Percentiles rank a stretch among this genome's conserved stretches.
These are phyloP conservation scores for Phytophthora rubi DNA, from an alignment of 352 stramenopile species.

Conservation along the genomic window DNA sequence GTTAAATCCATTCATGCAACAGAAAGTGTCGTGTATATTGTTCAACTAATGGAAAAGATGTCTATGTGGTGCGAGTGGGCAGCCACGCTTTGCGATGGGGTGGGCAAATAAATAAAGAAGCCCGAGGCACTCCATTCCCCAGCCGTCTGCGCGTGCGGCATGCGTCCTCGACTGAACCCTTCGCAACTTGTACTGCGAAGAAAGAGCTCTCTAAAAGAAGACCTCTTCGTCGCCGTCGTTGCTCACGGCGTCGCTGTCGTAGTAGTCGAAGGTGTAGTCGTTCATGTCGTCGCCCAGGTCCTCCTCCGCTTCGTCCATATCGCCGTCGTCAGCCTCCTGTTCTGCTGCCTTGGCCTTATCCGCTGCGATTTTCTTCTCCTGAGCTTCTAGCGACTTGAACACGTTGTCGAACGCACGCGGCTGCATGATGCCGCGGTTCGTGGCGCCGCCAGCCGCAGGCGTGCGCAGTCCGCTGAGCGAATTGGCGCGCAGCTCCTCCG, in stretches of 20 bases:
- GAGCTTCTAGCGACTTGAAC: constrained; percentile 72
- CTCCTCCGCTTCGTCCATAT: constrained; percentile 71
- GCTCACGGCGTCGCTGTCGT: constrained; percentile 75
- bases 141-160: constrained; percentile 27
- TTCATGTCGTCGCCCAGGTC: constrained; percentile 81
- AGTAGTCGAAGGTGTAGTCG: constrained; percentile 86
- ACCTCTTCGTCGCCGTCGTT: constrained; percentile 78
- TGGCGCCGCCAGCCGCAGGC: constrained; percentile 9
- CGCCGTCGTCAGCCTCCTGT: constrained; percentile 54
- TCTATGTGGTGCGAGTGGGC: constrained; percentile 28
- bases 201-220: constrained; percentile 54
- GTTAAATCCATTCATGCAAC: constrained; percentile 14
- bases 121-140: constrained; percentile 29
- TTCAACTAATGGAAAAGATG: constrained; percentile 17
- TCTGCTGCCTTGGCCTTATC: constrained; percentile 56
- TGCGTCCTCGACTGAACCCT: constrained; percentile 19
- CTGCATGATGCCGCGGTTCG: constrained; percentile 59
- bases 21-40: constrained; percentile 20
- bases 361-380: constrained; percentile 59
- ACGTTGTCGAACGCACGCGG: constrained; percentile 71
- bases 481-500: constrained; percentile 64
- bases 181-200: constrained; percentile 2
- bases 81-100: constrained; percentile 31
- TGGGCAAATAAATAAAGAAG: constrained; percentile 44
- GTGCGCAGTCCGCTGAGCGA: constrained; percentile 55